Percentiles rank a stretch among this genome's conserved stretches.
Evolutionary conservation across 768 basidiomycete species (phyloP).

Genomic region (Hypholoma fasciculare): DNA sequence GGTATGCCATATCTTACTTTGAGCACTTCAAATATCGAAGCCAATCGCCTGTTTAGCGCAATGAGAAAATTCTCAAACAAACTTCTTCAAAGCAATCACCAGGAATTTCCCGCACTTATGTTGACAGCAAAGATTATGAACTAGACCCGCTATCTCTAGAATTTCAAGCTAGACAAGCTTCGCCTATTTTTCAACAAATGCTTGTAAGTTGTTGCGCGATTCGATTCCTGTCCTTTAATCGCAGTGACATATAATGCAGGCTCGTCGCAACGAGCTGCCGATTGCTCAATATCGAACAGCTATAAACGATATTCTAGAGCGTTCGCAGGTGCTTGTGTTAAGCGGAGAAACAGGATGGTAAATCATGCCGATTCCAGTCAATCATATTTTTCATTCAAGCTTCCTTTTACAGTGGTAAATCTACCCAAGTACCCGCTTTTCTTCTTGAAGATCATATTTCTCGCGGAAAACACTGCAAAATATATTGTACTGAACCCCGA

Average conservation of each 20-base stretch:
- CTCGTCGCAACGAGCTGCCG: conserved; percentile 75
- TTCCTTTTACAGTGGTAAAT: conserved; percentile 75
- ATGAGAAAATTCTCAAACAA: conserved; percentile 15
- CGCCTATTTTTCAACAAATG: conserved; percentile 82
- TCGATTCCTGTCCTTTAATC: neutral
- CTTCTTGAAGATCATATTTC: conserved; percentile 89
- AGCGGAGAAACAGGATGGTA: conserved; percentile 52
- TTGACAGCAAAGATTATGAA: conserved; percentile 20
- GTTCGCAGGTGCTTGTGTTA: conserved; percentile 83
- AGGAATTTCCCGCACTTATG: neutral
- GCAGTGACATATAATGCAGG: conserved; percentile 37
- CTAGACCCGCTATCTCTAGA: conserved; percentile 52
- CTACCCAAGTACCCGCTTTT: conserved; percentile 93
- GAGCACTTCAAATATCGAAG: neutral
- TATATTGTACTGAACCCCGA: conserved; percentile 94
- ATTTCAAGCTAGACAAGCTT: conserved; percentile 62
- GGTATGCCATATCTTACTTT: conserved; percentile 29
- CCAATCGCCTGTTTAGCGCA: conserved; percentile 4
- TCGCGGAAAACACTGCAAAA: conserved; percentile 80
- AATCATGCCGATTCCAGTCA: neutral
- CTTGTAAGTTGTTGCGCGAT: conserved; percentile 51
- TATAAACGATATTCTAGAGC: conserved; percentile 69
- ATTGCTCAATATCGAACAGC: conserved; percentile 81
- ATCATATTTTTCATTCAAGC: neutral
- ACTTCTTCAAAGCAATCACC: neutral